These are phyloP conservation scores for Exophiala oligosperma DNA, from an alignment of 2,329 filamentous ascomycete species.

Conservation along the genomic window DNA sequence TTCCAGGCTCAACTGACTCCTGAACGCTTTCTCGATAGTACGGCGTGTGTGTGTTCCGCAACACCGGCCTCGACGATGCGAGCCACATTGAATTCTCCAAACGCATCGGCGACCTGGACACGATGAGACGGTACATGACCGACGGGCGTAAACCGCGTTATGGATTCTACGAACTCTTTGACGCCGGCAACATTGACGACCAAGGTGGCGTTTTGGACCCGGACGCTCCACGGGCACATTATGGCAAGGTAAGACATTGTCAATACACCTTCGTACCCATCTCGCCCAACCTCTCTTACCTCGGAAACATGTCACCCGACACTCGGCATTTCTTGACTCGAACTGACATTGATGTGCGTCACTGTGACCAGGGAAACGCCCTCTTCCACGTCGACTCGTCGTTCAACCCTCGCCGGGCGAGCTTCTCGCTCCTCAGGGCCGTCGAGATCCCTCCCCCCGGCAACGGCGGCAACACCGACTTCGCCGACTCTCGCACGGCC, in stretches of 20 bases:
- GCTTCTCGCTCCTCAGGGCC: conserved; percentile 54
- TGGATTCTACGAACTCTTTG: conserved; percentile 54
- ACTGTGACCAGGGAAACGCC: conserved; percentile 44
- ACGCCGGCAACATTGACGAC: conserved; percentile 56
- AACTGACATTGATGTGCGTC: not conserved
- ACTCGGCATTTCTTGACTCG: no score
- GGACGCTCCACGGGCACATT: conserved; percentile 31
- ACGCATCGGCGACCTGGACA: conserved; percentile 57
- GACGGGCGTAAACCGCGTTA: conserved; percentile 50
- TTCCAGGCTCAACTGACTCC: not conserved
- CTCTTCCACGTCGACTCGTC: conserved; percentile 59
- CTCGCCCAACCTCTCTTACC: no score
- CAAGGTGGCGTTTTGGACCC: conserved; percentile 46
- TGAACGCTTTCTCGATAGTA: conserved; percentile 40
- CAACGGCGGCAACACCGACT: conserved; percentile 54
- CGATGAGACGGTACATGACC: conserved; percentile 52
- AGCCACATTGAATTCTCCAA: conserved; percentile 53
- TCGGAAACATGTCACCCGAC: no score
- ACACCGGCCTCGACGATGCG: conserved; percentile 53
- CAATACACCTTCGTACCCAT: not conserved
- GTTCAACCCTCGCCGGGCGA: conserved; percentile 57
- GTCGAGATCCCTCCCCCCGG: conserved; percentile 50
- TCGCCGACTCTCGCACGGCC: conserved; percentile 55
- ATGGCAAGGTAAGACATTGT: conserved; percentile 39
- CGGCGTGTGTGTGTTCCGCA: conserved; percentile 53